Conservation (phyloP, 495 filamentous ascomycete genomes). For the Trichoderma virens region DNA sequence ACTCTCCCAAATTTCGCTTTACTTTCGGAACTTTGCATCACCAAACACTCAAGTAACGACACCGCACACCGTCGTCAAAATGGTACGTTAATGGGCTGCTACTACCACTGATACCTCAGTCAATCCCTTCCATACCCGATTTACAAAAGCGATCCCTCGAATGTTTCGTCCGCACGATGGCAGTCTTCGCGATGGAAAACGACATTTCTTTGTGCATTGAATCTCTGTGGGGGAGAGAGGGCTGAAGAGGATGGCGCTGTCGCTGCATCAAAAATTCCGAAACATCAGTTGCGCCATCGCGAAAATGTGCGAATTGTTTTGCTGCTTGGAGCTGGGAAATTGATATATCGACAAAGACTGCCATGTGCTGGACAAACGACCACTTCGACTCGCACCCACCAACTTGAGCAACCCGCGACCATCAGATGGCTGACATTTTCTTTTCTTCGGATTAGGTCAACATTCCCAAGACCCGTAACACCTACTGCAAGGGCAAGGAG, state of each 20-base stretch:
- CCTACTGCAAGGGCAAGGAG: constrained; percentile 83
- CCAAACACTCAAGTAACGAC: constrained; percentile 10
- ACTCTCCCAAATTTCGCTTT: constrained; percentile 13
- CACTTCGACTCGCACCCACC: neutral
- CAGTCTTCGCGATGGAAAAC: constrained; percentile 3
- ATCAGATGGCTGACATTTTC: neutral
- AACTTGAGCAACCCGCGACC: neutral
- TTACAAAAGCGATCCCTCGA: neutral
- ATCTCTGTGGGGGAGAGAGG: neutral
- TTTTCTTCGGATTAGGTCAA: constrained; percentile 11
- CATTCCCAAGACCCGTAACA: constrained; percentile 29
- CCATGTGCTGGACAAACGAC: neutral
- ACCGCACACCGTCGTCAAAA: constrained; percentile 13
- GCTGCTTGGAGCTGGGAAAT: neutral
- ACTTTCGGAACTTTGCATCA: constrained; percentile 11
- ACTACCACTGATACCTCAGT: neutral
- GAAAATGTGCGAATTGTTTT: neutral
- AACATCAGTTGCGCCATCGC: neutral
- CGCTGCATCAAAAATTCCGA: neutral
- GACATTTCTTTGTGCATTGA: neutral
- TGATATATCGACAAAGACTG: constrained; percentile 1
- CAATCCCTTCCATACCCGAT: neutral
- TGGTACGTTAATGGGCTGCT: neutral
- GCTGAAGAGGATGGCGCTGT: neutral
- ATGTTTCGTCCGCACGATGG: constrained; percentile 7